Conservation (phyloP, 257 asterid species). For the Solanum chaucha region DNA sequence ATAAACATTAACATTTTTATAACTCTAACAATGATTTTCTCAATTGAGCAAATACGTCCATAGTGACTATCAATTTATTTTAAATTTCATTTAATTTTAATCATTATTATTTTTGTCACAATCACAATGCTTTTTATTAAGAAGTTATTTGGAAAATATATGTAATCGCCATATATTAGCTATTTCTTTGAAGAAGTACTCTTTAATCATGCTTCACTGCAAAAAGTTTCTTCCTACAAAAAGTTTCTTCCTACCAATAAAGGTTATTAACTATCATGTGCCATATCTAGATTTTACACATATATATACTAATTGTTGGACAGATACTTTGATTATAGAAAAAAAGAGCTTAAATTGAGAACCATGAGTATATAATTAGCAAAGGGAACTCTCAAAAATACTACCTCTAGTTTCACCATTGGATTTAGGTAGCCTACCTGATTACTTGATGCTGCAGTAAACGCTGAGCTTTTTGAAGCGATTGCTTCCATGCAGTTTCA, state of each 20-base stretch:
- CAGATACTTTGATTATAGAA: not conserved
- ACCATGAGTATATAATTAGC: not conserved
- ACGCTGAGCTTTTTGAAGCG: slow-evolving; percentile 80
- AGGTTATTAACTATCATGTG: too few relatives aligned
- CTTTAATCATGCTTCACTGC: not conserved
- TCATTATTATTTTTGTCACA: too few relatives aligned
- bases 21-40: too few relatives aligned
- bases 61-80: too few relatives aligned
- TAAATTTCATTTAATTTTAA: too few relatives aligned
- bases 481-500: slow-evolving; percentile 87
- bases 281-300: too few relatives aligned
- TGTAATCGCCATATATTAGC: not conserved
- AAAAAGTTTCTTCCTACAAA: not conserved
- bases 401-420: not conserved
- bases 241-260: too few relatives aligned
- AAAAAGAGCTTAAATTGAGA: not conserved
- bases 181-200: not conserved
- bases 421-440: slow-evolving; percentile 27
- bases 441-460: slow-evolving; percentile 93
- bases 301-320: not conserved
- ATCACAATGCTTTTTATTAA: not conserved
- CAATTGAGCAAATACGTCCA: too few relatives aligned
- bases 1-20: too few relatives aligned
- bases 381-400: not conserved
- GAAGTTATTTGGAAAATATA: not conserved